Evolutionary conservation across 371 early-diverging fungal genomes (phyloP).

Genomic region (Mucor ambiguus): DNA sequence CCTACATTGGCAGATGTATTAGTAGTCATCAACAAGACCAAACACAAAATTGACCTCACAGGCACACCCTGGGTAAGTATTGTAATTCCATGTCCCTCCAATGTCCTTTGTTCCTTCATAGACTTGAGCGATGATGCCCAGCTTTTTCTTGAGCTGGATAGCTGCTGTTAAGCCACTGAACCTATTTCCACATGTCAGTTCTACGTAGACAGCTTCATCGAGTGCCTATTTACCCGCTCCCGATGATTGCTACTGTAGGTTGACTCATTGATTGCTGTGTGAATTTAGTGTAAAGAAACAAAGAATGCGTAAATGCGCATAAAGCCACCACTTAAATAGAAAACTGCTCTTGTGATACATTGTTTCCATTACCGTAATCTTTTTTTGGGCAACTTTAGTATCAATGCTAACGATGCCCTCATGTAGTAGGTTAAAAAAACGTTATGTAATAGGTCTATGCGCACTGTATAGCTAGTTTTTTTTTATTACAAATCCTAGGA

Average conservation of each 20-base stretch:
- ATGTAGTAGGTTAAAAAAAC: neutral
- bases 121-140: slow-evolving; percentile 50
- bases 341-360: neutral
- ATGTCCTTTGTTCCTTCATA: slow-evolving; percentile 58
- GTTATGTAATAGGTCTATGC: neutral
- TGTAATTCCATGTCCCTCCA: slow-evolving; percentile 67
- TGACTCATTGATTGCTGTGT: slow-evolving; percentile 8
- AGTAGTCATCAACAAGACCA: slow-evolving; percentile 42
- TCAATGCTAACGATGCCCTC: no score
- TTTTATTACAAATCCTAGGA: no score
- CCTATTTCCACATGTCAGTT: slow-evolving; percentile 25
- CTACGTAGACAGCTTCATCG: neutral
- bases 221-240: slow-evolving; percentile 13
- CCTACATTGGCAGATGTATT: neutral
- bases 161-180: slow-evolving; percentile 66
- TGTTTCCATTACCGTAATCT: neutral
- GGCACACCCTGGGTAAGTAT: slow-evolving; percentile 55
- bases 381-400: neutral
- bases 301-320: neutral
- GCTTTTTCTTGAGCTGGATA: slow-evolving; percentile 52
- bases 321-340: neutral
- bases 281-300: neutral
- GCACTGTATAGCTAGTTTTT: neutral
- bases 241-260: slow-evolving; percentile 23
- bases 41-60: neutral